Evolutionary conservation across 306 rosid genomes (phyloP), one percentile per base, ranked within the genome.

Genomic region (Hippophae gyantsensis): DNA sequence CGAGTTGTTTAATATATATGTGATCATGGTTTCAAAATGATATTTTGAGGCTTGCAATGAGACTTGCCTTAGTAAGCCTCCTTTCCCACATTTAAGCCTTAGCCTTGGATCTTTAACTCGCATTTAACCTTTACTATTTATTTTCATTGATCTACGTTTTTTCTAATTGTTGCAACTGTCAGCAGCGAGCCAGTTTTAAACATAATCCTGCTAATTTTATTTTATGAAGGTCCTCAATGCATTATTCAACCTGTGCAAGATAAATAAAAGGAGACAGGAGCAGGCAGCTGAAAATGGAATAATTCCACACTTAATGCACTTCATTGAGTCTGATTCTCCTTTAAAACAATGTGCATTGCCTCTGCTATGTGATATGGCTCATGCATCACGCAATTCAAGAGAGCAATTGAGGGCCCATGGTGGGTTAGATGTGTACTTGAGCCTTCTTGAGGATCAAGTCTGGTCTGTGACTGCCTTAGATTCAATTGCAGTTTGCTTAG

Each of bases 201-300:
- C 51, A 44, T 42, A 68, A 50, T 4, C 6, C 27, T 53, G 38
- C 12, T 6, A 47, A 13, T 53, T 26, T 53, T 18, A 25, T 53
- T 46, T 60, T 68, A 43, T 77, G 69, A 46, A 92, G 99, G 99
- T 93, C 68, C 73, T 93, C 79, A 88, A 84, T 25, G 95, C 99
- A 6, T 80, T 93, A 59, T 93, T 93, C 82, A 93, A 88, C 68
- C 76, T 93, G 72, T 93, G 99, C 85, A 93, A 93, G 79, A 88
- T 93, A 78, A 93, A 93, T 78, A 93, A 93, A 83, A 84, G 99
- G 81, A 93, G 99, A 62, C 99, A 93, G 66, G 99, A 93, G 73
- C 95, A 88, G 55, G 99, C 99, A 54, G 97, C 97, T 62, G 99
- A 93, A 85, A 93, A 86, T 88, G 99, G 99, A 81, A 88, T 93